A percentile compares a stretch with the other conserved stretches of the same genome.
phyloP scores from a whole-genome alignment of 2,329 filamentous ascomycete genomes.

The Arthroderma sp. region DNA sequence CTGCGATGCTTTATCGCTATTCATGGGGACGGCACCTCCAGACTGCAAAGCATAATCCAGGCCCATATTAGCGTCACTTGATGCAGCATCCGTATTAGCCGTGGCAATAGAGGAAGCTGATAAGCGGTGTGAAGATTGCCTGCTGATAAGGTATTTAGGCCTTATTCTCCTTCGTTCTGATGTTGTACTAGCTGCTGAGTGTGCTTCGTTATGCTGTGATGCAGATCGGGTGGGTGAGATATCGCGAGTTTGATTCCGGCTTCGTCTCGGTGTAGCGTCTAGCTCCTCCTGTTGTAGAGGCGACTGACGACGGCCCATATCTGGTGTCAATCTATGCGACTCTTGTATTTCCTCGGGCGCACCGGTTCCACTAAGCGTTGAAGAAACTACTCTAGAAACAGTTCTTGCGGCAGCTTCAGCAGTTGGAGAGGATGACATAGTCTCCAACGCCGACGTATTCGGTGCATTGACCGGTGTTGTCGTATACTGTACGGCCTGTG shows the following conservation, averaged over 20 bases:
- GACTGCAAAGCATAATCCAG: constrained; percentile 74
- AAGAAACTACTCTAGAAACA: constrained; percentile 26
- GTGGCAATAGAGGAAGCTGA: constrained; percentile 44
- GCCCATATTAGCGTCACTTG: constrained; percentile 59
- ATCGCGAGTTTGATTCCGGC: not conserved
- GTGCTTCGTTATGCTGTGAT: constrained; percentile 9
- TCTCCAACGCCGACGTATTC: constrained; percentile 27
- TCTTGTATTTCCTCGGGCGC: not conserved
- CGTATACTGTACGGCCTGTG: constrained; percentile 6
- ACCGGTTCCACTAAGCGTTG: constrained; percentile 5
- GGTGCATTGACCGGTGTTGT: not conserved
- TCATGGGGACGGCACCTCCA: constrained; percentile 55
- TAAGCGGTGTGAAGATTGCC: constrained; percentile 45
- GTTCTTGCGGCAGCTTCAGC: constrained; percentile 31
- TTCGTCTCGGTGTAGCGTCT: constrained; percentile 9
- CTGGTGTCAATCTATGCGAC: not conserved
- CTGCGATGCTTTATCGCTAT: constrained; percentile 12
- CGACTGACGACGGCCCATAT: not conserved
- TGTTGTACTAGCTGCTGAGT: constrained; percentile 11
- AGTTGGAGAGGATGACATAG: constrained; percentile 32
- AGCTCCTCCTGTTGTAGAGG: constrained; percentile 3
- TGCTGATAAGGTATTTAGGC: constrained; percentile 43
- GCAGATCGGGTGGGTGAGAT: constrained; percentile 3
- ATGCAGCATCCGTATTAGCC: constrained; percentile 45
- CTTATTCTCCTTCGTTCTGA: constrained; percentile 28